phyloP scores from a whole-genome alignment of 139 green algal genomes.

The Choricystis sp. region DNA sequence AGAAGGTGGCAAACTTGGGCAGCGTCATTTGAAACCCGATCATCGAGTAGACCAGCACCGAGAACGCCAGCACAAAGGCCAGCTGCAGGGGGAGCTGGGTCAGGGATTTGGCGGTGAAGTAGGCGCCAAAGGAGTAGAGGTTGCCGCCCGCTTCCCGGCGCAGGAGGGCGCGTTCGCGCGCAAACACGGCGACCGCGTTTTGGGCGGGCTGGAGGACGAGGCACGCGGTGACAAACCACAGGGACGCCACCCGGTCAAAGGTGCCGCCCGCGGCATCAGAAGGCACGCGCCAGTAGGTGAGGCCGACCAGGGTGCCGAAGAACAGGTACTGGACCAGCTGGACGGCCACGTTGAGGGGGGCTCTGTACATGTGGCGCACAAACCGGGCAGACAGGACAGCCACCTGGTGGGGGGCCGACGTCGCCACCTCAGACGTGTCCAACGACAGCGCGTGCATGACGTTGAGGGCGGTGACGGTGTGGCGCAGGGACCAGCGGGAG shows the following conservation, averaged over 20 bases:
- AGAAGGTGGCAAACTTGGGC: slow-evolving; percentile 18
- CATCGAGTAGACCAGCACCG: slow-evolving; percentile 22
- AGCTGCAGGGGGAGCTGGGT: slow-evolving; percentile 16
- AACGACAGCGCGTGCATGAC: too few relatives aligned
- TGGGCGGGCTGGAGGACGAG: slow-evolving; percentile 17
- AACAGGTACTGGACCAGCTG: slow-evolving; percentile 23
- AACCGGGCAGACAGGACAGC: slow-evolving; percentile 15
- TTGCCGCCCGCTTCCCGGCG: slow-evolving; percentile 6
- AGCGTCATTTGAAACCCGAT: slow-evolving; percentile 16
- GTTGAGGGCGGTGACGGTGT: background rate
- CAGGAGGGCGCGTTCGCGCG: slow-evolving; percentile 17
- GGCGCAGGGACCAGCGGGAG: background rate
- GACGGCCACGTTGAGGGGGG: slow-evolving; percentile 13
- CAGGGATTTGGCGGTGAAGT: slow-evolving; percentile 20
- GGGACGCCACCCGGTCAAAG: slow-evolving; percentile 11
- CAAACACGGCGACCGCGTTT: slow-evolving; percentile 18
- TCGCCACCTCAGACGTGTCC: background rate
- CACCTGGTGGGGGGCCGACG: slow-evolving; percentile 8
- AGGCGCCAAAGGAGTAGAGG: slow-evolving; percentile 12
- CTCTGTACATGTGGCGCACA: slow-evolving; percentile 11
- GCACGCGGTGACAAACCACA: slow-evolving; percentile 7
- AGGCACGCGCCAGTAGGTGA: slow-evolving; percentile 12
- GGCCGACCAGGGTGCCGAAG: slow-evolving; percentile 16
- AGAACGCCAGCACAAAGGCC: slow-evolving; percentile 5
- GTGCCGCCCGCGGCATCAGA: slow-evolving; percentile 1